phyloP scores from a whole-genome alignment of 2,329 filamentous ascomycete genomes.

The Calcarisporium arbuscula region DNA sequence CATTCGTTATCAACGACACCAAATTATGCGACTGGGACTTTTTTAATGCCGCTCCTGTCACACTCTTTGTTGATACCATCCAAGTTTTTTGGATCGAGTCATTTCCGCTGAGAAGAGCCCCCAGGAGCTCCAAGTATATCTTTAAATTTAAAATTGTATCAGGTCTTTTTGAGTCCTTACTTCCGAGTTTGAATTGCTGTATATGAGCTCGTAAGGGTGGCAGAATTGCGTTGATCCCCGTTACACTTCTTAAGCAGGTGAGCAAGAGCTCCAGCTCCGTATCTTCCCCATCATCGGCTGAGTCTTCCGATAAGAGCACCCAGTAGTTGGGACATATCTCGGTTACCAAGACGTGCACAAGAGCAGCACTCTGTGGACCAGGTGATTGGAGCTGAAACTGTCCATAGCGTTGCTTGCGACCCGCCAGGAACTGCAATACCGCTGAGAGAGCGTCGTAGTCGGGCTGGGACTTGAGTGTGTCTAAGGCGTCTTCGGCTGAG shows the following conservation, averaged over 20 bases:
- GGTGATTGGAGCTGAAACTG: constrained; percentile 34
- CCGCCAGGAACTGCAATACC: constrained; percentile 45
- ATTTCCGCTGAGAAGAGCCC: constrained; percentile 32
- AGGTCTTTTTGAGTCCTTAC: constrained; percentile 30
- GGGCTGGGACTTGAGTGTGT: constrained; percentile 55
- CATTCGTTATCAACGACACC: constrained; percentile 39
- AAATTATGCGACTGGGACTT: constrained; percentile 30
- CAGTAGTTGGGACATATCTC: constrained; percentile 80
- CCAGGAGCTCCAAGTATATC: constrained; percentile 38
- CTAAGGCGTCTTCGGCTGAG: constrained; percentile 46
- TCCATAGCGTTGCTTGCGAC: constrained; percentile 12
- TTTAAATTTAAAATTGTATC: constrained; percentile 37
- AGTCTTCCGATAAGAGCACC: constrained; percentile 51
- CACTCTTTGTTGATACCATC: constrained; percentile 20
- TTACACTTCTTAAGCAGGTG: constrained; percentile 62
- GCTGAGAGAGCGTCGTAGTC: constrained; percentile 49
- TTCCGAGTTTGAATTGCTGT: constrained; percentile 37
- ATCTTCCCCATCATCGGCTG: constrained; percentile 12
- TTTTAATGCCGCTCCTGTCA: constrained; percentile 18
- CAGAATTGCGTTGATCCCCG: constrained; percentile 71
- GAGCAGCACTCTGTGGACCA: constrained; percentile 62
- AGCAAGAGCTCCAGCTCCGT: constrained; percentile 39
- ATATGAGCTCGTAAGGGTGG: constrained; percentile 61
- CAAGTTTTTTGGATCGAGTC: constrained; percentile 31
- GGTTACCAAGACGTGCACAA: constrained; percentile 68